Conservation (phyloP, 768 basidiomycete species). For the Galerina sulciceps region DNA sequence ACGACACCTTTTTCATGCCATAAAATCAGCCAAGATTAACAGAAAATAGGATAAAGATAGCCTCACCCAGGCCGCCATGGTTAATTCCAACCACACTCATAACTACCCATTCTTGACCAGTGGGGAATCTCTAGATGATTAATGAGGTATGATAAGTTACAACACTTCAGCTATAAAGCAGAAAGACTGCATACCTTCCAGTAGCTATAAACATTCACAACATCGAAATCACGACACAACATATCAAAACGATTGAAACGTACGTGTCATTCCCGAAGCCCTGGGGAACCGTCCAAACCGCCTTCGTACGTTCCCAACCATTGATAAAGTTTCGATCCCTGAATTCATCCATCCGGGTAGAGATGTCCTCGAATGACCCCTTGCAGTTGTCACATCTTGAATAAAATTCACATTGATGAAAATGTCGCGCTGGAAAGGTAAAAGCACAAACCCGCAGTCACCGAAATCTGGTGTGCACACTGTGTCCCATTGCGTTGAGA, state of each 20-base stretch:
- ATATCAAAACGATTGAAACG: conserved; percentile 14
- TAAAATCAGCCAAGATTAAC: not conserved
- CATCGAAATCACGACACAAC: not conserved
- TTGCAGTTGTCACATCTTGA: conserved; percentile 62
- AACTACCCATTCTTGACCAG: conserved; percentile 71
- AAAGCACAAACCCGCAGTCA: conserved; percentile 66
- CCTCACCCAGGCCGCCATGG: conserved; percentile 50
- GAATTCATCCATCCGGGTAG: conserved; percentile 69
- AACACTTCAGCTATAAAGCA: not conserved
- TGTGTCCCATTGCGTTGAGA: conserved; percentile 64
- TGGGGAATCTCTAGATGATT: conserved; percentile 49
- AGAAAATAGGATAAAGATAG: not conserved
- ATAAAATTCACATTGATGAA: not conserved
- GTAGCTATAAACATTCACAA: conserved; percentile 32
- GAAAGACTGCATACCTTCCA: conserved; percentile 46
- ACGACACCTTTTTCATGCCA: conserved; percentile 39
- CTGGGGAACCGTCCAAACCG: conserved; percentile 83
- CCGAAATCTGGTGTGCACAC: conserved; percentile 68
- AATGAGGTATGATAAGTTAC: too few relatives aligned
- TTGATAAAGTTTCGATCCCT: conserved; percentile 58
- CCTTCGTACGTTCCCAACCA: conserved; percentile 71
- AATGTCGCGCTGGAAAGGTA: not conserved
- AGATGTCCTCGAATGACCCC: conserved; percentile 73
- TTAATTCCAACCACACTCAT: conserved; percentile 70
- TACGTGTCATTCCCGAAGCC: conserved; percentile 70